Evolutionary conservation across 2,329 filamentous ascomycete species (phyloP), one percentile per base, ranked within the genome.

Genomic region (Chalaropsis ovoidea): DNA sequence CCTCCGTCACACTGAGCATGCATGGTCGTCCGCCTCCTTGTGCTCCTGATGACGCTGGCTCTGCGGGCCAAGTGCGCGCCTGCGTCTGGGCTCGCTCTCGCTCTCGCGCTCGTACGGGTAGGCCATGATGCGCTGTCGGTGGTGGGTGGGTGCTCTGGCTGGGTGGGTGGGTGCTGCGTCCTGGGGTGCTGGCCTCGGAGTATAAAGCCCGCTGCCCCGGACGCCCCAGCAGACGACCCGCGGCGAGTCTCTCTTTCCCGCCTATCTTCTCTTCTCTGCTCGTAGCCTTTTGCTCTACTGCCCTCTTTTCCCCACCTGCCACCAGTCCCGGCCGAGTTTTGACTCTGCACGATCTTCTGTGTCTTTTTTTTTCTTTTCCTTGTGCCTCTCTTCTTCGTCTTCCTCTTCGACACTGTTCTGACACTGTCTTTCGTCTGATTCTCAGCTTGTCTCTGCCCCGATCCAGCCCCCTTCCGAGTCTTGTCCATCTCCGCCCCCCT

Each of bases 41-140:
- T 63, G 61, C 61, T n/a, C 41, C 54, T 58, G 24, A 58, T 58
- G 54, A 58, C 54, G 54, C 54, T 58, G 24, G 11, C 52, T 31
- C 52, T 17, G 43, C 43, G 43, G 43, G 43, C n/a, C 43, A 47
- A 47, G 15, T n/a, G n/a, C n/a, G n/a, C n/a, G n/a, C n/a, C 4
- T 39, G 35, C 35, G 35, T 10, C 35, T 39, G 8, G 19, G 19
- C 22, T 52, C 47, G 31, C 31, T 31, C 31, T 31, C 5, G 17
- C 45, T 47, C 45, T n/a, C n/a, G n/a, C n/a, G n/a, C n/a, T n/a
- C n/a, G n/a, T n/a, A n/a, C n/a, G n/a, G n/a, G n/a, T n/a, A n/a
- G n/a, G n/a, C n/a, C n/a, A n/a, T n/a, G n/a, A n/a, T n/a, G n/a
- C n/a, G n/a, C n/a, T n/a, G n/a, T n/a, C n/a, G n/a, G n/a, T n/a